phyloP scores from a whole-genome alignment of 441 rosid genomes.

The Lepidium campestre region DNA sequence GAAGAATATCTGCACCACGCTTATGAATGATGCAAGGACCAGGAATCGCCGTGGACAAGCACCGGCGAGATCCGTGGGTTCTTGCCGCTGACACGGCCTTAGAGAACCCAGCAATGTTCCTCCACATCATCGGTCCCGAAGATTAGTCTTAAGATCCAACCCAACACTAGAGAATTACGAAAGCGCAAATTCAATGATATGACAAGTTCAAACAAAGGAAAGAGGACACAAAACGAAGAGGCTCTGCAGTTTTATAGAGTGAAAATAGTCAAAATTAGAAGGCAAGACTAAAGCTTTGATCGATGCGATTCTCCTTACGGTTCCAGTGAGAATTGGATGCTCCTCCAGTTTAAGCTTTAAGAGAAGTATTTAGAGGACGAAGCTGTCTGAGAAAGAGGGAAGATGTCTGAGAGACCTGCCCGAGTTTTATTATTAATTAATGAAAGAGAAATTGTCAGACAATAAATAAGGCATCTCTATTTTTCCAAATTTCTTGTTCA shows the following conservation, averaged over 20 bases:
- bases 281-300: background rate
- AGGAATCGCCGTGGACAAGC: constrained; percentile 72
- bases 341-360: constrained; percentile 1
- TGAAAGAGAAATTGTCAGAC: constrained; percentile 10
- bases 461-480: constrained; percentile 2
- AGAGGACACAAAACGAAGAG: background rate
- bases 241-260: background rate
- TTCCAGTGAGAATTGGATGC: constrained; percentile 7
- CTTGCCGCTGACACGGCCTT: constrained; percentile 41
- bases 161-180: background rate
- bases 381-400: constrained; percentile 16
- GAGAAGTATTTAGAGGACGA: background rate
- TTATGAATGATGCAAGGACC: constrained; percentile 91
- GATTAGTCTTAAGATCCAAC: constrained; percentile 33
- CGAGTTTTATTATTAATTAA: constrained; percentile 12
- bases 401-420: constrained; percentile 17
- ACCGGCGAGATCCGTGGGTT: constrained; percentile 48
- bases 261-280: background rate
- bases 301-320: constrained; percentile 4
- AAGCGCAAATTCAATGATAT: background rate
- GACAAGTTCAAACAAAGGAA: background rate
- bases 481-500: background rate
- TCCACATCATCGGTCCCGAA: constrained; percentile 53
- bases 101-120: constrained; percentile 35
- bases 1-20: constrained; percentile 97